Evolutionary conservation across 2,329 filamentous ascomycete genomes (phyloP), one percentile per base, ranked within the genome.

Genomic region (Fusarium sp.): DNA sequence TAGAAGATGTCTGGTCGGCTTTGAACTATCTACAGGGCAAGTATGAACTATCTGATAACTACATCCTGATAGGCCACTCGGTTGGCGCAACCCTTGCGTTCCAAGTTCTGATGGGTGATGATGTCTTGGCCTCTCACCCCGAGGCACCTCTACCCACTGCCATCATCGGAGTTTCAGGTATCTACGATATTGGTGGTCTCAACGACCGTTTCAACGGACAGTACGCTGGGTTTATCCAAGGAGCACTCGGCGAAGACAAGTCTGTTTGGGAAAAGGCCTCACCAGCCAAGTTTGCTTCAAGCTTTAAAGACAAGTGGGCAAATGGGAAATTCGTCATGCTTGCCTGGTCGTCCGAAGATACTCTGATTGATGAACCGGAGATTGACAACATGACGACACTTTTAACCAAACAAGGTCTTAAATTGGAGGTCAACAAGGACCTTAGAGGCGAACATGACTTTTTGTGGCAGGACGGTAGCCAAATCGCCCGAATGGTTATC

Each of bases 121-220:
- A 67, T 17, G 71, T 79, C 48, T 63, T 79, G 19, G 71, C 60
- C 48, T 60, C 56, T 49, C 56, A 47, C 48, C 69, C 43, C 26
- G 59, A 76, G 10, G 74, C 80, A 5, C 77, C 75, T 7, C 74
- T 81, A 19, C 88, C 88, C 0, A 72, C 79, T 4, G 86, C 83
- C 6, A 77, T 92, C n/a, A 74, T 92, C 6, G 85, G 88, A 33
- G 77, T 91, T 20, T 86, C 86, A 56, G 90, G 91, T 1, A 87
- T 93, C 22, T 92, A 92, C 76, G 86, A 91, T 72, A 76, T 93
- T 11, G 81, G 81, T 9, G 83, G 82, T 0, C 77, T 92, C 20
- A 79, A 83, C 26, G 76, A 80, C 46, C 80, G 83, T 9, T 80
- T 84, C 35, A 75, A 73, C 19, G 80, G 79, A 7, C 75, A 72